Evolutionary conservation across 2,329 filamentous ascomycete genomes (phyloP).

Genomic region (Colletotrichum endophyticum): DNA sequence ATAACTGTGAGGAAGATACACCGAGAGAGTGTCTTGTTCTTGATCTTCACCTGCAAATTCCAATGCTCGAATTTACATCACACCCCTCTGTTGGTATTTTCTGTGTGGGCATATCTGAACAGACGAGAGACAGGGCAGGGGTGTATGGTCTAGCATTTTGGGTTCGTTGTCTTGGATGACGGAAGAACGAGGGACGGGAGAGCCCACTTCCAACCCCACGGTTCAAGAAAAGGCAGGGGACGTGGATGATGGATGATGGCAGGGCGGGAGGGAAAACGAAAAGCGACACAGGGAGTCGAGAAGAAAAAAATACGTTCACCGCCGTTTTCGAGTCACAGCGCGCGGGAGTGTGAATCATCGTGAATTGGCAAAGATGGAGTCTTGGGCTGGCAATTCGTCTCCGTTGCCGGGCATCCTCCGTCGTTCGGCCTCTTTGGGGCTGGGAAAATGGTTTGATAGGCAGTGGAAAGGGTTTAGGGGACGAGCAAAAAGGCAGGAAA

Average conservation of each 20-base stretch:
- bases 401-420: not conserved
- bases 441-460: not conserved
- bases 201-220: not conserved
- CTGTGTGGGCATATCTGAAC: not conserved
- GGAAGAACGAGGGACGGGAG: not conserved
- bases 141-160: not conserved
- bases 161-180: slow-evolving; percentile 11
- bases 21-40: not conserved
- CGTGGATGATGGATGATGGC: not conserved
- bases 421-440: not conserved
- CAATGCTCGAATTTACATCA: not conserved
- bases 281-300: not conserved
- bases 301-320: not conserved
- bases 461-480: not conserved
- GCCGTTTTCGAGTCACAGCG: slow-evolving; percentile 17
- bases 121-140: not conserved
- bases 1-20: slow-evolving; percentile 2
- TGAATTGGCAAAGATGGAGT: slow-evolving; percentile 13
- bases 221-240: not conserved
- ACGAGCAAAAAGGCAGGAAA: not conserved
- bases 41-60: not conserved
- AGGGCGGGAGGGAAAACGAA: not conserved
- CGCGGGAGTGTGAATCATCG: slow-evolving; percentile 10
- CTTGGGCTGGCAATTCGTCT: not conserved
- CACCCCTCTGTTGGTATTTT: not conserved